A percentile compares a stretch with the other conserved stretches of the same genome.
Evolutionary conservation across 2,329 filamentous ascomycete species (phyloP).

Genomic region (Sclerotinia trifoliorum): DNA sequence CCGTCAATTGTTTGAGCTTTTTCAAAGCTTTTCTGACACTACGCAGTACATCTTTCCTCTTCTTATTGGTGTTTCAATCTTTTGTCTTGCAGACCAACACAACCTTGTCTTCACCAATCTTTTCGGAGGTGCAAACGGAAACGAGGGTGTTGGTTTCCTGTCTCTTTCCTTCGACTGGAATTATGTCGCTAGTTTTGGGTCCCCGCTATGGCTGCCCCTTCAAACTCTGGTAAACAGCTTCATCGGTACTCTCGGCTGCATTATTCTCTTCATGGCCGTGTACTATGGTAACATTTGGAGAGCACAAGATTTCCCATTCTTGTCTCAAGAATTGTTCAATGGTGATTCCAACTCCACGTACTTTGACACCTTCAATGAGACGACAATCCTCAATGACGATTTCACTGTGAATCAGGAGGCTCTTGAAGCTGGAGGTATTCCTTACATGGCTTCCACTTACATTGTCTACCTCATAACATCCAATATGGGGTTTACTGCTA

Average conservation of each 20-base stretch:
- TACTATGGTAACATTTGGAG: constrained; percentile 48
- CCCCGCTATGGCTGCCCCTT: constrained; percentile 37
- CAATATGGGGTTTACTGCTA: constrained; percentile 50
- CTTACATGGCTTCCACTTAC: constrained; percentile 46
- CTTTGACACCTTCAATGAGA: constrained; percentile 46
- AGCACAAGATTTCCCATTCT: constrained; percentile 45
- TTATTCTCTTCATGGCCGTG: constrained; percentile 40
- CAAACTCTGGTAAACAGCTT: constrained; percentile 40
- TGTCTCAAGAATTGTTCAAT: constrained; percentile 46
- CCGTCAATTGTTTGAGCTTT: background rate
- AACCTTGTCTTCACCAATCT: constrained; percentile 48
- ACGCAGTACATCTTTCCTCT: constrained; percentile 25
- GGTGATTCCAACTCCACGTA: constrained; percentile 41
- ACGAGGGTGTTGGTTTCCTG: constrained; percentile 44
- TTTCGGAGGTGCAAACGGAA: constrained; percentile 50
- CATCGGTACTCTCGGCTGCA: constrained; percentile 40
- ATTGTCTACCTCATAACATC: constrained; percentile 44
- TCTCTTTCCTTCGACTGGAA: constrained; percentile 46
- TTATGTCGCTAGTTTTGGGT: constrained; percentile 40
- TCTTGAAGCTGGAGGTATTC: constrained; percentile 43
- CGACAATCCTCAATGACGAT: constrained; percentile 43
- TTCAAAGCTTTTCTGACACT: background rate
- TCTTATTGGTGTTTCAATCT: constrained; percentile 54
- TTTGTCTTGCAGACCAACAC: constrained; percentile 47
- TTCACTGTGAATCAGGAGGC: constrained; percentile 42